These are phyloP conservation scores for Schizonepeta tenuifolia DNA, from an alignment of 257 asterid species.

Conservation along the genomic window DNA sequence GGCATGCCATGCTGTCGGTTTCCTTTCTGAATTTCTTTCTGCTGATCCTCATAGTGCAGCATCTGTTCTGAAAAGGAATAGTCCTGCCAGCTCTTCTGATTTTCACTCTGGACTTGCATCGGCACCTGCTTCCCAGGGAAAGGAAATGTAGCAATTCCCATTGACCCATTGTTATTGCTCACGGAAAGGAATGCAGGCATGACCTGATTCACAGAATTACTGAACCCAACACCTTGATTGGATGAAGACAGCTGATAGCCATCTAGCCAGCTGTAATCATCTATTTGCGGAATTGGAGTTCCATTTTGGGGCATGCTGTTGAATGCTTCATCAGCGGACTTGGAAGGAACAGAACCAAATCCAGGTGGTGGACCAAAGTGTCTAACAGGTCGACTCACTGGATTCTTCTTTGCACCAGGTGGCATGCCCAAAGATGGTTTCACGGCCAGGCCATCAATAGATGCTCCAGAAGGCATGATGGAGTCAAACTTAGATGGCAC, in stretches of 20 bases:
- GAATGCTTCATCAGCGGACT: conserved; percentile 60
- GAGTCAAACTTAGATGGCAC: conserved; percentile 58
- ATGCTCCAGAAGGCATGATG: conserved; percentile 50
- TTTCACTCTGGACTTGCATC: conserved; percentile 54
- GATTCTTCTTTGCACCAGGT: conserved; percentile 75
- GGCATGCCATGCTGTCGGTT: conserved; percentile 57
- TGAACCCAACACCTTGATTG: conserved; percentile 58
- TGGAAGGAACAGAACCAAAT: conserved; percentile 76
- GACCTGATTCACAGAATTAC: conserved; percentile 49
- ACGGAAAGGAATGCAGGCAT: conserved; percentile 44
- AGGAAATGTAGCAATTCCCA: conserved; percentile 64
- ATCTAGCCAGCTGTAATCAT: conserved; percentile 93
- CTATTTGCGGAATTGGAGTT: conserved; percentile 50
- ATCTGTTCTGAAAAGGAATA: conserved; percentile 54
- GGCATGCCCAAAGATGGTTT: conserved; percentile 56
- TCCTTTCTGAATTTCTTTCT: conserved; percentile 59
- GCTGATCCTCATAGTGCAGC: conserved; percentile 63
- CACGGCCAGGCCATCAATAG: conserved; percentile 39
- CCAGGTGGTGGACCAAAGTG: conserved; percentile 99
- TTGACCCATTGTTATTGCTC: conserved; percentile 51
- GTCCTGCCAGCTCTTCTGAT: conserved; percentile 61
- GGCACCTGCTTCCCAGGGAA: conserved; percentile 85
- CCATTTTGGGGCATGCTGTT: conserved; percentile 49
- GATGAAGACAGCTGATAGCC: conserved; percentile 70
- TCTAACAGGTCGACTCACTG: conserved; percentile 85